Base-by-base conservation (phyloP, 2,329 filamentous ascomycete species). In the Aspergillus tubingensis region DNA sequence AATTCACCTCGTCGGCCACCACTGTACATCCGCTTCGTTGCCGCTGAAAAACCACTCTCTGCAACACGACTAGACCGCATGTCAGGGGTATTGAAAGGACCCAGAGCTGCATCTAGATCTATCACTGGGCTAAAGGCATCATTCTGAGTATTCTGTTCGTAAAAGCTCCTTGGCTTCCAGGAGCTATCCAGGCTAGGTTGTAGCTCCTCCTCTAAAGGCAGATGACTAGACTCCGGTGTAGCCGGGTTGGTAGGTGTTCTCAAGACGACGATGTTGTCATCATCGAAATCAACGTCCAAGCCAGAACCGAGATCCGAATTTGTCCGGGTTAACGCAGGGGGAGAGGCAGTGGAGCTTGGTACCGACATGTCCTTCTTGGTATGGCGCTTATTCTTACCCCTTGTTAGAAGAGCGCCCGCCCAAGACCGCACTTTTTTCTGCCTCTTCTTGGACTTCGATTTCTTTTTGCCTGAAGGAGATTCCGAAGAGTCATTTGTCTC, bases 31-130 rank as follows among this genome's bases (percentile, higher is more conserved):
- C 78, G 74, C 57, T 74, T 77, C 5, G 76, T 76, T 51, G 74
- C 76, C 52, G 72, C 68, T 6, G 76, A 74, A 56, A 80, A 78
- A 6, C 76, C 73, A 57, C 73, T 77, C 23, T 70, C 67, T 3
- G 71, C 62, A 60, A 68, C 65, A 38, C 65, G 67, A 21, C 70
- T 66, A 17, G 71, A 68, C n/a, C 73, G 72, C 68, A 77, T 77
- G 54, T 79, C 78, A 7, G 79, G 78, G 0, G 92, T 96, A 69
- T 96, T 95, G 76, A 96, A 96, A 0, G 94, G 92, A 1, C 92
- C 93, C 1, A 98, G 83, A 25, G 94, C 95, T 17, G 93, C 94
- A 77, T 99, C 95, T 44, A 99, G 81, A 74, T 99, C 95, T 64
- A 99, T 96, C 75, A 97, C 89, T 7, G 91, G 88, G 70, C 88